These are phyloP conservation scores for Phialophora chinensis DNA, from an alignment of 2,329 filamentous ascomycete species.

Conservation along the genomic window DNA sequence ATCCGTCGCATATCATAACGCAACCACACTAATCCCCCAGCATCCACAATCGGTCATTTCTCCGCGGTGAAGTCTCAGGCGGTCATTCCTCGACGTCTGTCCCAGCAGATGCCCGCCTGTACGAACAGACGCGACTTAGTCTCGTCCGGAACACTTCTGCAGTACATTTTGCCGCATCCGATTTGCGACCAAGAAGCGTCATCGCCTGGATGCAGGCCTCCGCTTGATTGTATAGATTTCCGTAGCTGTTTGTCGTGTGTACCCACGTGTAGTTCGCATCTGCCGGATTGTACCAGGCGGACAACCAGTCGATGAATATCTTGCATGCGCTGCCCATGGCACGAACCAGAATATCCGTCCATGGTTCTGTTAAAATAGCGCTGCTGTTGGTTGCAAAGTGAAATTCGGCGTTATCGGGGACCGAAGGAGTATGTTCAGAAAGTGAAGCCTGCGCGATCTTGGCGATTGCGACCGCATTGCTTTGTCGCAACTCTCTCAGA, in stretches of 20 bases:
- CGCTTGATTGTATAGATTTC: conserved; percentile 25
- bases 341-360: conserved; percentile 56
- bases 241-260: conserved; percentile 15
- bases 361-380: conserved; percentile 65
- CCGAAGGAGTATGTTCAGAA: conserved; percentile 28
- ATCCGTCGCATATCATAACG: background rate
- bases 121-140: conserved; percentile 14
- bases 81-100: background rate
- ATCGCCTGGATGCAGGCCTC: conserved; percentile 31
- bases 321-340: conserved; percentile 32
- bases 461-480: conserved; percentile 29
- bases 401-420: conserved; percentile 47
- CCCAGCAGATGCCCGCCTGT: conserved; percentile 1
- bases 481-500: conserved; percentile 19
- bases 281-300: conserved; percentile 18
- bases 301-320: conserved; percentile 31
- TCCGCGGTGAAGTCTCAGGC: background rate
- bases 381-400: conserved; percentile 60
- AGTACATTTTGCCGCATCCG: conserved; percentile 29
- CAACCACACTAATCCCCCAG: background rate
- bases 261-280: conserved; percentile 24
- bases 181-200: conserved; percentile 33
- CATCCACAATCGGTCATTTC: background rate
- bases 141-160: conserved; percentile 27
- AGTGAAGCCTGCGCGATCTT: conserved; percentile 27